Base-by-base conservation (phyloP, 1,284 basidiomycete species). In the Phellopilus nigrolimitatus region DNA sequence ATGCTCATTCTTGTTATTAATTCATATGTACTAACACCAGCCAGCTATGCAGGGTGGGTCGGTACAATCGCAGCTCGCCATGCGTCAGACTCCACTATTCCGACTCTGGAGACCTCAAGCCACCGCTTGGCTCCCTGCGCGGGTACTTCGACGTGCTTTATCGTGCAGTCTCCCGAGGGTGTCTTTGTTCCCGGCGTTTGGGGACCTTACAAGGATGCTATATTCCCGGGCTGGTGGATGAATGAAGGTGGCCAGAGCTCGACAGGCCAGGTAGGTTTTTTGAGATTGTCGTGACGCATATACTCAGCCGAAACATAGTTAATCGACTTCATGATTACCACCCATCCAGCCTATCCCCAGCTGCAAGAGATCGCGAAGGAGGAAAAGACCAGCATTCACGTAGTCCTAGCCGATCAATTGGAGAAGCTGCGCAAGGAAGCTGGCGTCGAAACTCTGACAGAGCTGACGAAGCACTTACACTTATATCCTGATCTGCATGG, bases 211-310 rank as follows among this genome's bases (percentile, higher is more conserved):
- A 89, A 86, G 69, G 85, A 93, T 62, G 82, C 88, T 13, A 79
- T 95, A 22, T 97, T 98, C 71, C 87, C 87, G 24, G 92, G 84
- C 10, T 93, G 88, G 84, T 95, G 95, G 97, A 97, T 98, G 93
- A 99, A 97, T 63, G 95, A 99, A 70, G 95, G 95, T 36, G 95
- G 95, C 0, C 95, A 99, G 69, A 97, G 93, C 15, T 95, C 94
- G 0, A 99, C 95, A 0, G 97, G 95, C n/a, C 95, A 97, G 71
- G 84, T 84, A 53, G 48, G 64, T 52, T 10, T 17, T 10, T 31
- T 31, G n/a, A n/a, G 34, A 8, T 17, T 37, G 34, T 3, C 37
- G 22, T 28, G 10, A 22, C 43, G 24, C 31, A 47, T 38, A 54
- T 22, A 33, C 43, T 54, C 34, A 34, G 27, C 9, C 25, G 27